Evolutionary conservation across 2,329 filamentous ascomycete species (phyloP).

Genomic region (Talaromyces sp.): DNA sequence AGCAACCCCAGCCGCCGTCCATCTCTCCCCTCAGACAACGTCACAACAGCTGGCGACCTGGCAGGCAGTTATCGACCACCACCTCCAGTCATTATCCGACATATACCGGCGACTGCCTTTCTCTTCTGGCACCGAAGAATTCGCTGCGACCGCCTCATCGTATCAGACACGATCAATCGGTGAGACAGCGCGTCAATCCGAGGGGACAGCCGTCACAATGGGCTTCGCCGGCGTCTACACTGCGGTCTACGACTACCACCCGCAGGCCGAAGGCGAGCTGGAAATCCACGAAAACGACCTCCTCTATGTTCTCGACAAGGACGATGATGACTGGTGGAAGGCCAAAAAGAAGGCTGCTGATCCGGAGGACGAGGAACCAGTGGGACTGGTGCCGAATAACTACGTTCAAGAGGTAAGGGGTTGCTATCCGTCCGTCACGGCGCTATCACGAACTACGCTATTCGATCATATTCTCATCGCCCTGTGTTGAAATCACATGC

Average conservation of each 20-base stretch:
- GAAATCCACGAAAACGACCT: constrained; percentile 81
- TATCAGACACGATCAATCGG: not conserved
- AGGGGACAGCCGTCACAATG: constrained; percentile 52
- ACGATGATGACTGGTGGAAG: constrained; percentile 87
- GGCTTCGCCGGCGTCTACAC: constrained; percentile 88
- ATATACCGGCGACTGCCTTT: not conserved
- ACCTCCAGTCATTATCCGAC: not conserved
- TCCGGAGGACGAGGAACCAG: constrained; percentile 86
- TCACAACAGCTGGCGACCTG: constrained; percentile 4
- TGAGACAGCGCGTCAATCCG: not conserved
- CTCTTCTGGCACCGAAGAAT: not conserved
- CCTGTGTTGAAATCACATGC: not conserved
- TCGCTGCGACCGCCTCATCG: not conserved
- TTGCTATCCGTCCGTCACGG: constrained; percentile 4
- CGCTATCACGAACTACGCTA: not conserved
- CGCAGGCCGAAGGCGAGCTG: constrained; percentile 82
- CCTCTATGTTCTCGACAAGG: constrained; percentile 81
- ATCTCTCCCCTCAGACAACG: constrained; percentile 3
- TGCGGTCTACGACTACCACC: constrained; percentile 88
- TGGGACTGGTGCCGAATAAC: constrained; percentile 87
- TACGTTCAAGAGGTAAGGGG: constrained; percentile 83
- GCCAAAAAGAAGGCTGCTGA: constrained; percentile 85
- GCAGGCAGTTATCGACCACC: constrained; percentile 4
- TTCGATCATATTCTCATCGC: not conserved
- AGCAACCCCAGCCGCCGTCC: constrained; percentile 4